Conservation (phyloP, 2,329 filamentous ascomycete species). For the Lasiodiplodia citricola region DNA sequence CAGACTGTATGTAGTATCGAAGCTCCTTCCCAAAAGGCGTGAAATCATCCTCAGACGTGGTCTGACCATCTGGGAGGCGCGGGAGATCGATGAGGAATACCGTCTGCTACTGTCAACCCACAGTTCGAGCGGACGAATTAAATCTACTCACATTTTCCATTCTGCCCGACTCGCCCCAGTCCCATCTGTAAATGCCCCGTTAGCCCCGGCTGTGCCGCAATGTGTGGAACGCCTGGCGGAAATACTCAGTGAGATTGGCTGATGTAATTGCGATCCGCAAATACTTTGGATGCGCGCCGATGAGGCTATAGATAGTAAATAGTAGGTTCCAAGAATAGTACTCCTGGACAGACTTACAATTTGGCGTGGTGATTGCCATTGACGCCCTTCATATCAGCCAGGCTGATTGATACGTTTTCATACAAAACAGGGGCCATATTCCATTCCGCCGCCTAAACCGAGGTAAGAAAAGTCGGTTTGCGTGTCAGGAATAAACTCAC, state of each 20-base stretch:
- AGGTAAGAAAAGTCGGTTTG: background rate
- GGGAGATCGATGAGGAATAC: slow-evolving; percentile 94
- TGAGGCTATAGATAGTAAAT: slow-evolving; percentile 55
- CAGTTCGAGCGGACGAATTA: background rate
- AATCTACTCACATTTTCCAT: slow-evolving; percentile 76
- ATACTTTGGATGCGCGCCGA: slow-evolving; percentile 77
- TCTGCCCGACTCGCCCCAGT: slow-evolving; percentile 85
- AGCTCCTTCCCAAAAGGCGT: slow-evolving; percentile 73
- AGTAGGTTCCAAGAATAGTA: background rate
- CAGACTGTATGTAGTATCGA: slow-evolving; percentile 70
- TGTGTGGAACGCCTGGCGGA: background rate
- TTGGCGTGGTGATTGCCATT: slow-evolving; percentile 90
- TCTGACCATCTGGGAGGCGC: slow-evolving; percentile 46
- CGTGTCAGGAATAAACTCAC: background rate
- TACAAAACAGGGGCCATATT: slow-evolving; percentile 44
- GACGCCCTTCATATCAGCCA: slow-evolving; percentile 77
- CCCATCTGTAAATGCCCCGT: background rate
- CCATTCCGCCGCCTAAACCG: background rate
- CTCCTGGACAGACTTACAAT: slow-evolving; percentile 47
- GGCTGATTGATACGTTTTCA: slow-evolving; percentile 69
- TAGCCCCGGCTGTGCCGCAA: background rate
- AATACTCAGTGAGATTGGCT: slow-evolving; percentile 82
- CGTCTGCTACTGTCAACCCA: slow-evolving; percentile 47
- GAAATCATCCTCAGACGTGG: slow-evolving; percentile 38
- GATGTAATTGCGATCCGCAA: slow-evolving; percentile 84